Evolutionary conservation across 495 filamentous ascomycete species (phyloP).

Genomic region (Cercophora scortea): DNA sequence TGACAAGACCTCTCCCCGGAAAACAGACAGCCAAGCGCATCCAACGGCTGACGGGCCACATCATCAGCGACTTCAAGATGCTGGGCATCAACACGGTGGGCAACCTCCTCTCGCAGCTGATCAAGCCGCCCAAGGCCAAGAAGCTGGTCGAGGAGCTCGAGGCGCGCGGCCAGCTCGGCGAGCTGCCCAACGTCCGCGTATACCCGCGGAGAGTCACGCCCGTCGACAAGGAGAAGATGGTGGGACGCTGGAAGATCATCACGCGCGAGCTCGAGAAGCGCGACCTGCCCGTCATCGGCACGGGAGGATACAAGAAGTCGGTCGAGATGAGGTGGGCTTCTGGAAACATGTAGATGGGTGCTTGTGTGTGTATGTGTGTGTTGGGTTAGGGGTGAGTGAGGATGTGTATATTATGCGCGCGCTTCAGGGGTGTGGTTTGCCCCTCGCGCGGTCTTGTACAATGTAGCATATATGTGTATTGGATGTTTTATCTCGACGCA

Average conservation of each 20-base stretch:
- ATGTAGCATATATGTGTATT: conserved; percentile 9
- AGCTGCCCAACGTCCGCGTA: conserved; percentile 64
- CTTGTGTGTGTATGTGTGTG: not conserved
- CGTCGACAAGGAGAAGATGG: conserved; percentile 61
- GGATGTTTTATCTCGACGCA: not conserved
- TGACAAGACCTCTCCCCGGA: not conserved
- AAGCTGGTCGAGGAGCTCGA: conserved; percentile 42
- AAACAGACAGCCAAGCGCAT: conserved; percentile 66
- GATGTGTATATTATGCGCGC: conserved; percentile 2
- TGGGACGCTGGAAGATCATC: conserved; percentile 83
- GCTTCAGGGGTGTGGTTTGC: not conserved
- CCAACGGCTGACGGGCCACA: conserved; percentile 66
- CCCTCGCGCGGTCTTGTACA: conserved; percentile 13
- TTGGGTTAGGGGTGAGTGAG: not conserved
- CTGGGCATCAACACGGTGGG: conserved; percentile 43
- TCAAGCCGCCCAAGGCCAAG: conserved; percentile 50
- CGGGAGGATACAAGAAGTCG: conserved; percentile 14
- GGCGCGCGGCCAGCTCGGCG: conserved; percentile 31
- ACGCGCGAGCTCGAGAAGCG: conserved; percentile 59
- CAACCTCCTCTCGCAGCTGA: conserved; percentile 46
- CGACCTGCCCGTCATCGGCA: conserved; percentile 44
- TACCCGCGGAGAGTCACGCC: conserved; percentile 50
- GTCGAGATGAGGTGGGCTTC: conserved; percentile 23
- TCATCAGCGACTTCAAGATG: conserved; percentile 61
- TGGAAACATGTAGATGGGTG: conserved; percentile 7